Evolutionary conservation across 176 grass and related monocot species (phyloP).

Genomic region (Aegilops sharonensis): DNA sequence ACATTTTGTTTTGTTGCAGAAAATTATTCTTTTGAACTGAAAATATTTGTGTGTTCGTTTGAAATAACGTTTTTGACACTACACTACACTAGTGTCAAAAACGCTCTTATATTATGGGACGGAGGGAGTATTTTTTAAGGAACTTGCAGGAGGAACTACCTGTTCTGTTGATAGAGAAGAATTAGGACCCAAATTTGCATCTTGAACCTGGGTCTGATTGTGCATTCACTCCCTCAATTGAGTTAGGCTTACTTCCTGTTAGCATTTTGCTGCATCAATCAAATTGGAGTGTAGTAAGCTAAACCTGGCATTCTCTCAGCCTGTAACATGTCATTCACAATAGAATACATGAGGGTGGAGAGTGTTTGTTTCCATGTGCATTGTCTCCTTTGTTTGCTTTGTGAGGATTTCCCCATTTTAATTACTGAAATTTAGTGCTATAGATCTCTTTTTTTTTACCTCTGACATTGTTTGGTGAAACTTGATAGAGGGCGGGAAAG

Average conservation of each 20-base stretch:
- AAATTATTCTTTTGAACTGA: not conserved
- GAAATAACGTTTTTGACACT: not conserved
- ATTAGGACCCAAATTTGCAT: not conserved
- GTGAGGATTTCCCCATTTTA: not conserved
- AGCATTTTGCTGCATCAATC: not conserved
- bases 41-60: not conserved
- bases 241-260: not conserved
- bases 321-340: not conserved
- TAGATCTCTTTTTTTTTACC: conserved; percentile 5
- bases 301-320: not conserved
- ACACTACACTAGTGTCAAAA: no score
- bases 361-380: not conserved
- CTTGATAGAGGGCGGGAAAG: conserved; percentile 85
- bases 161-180: not conserved
- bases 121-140: not conserved
- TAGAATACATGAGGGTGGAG: not conserved
- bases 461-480: conserved; percentile 29
- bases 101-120: no score
- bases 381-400: not conserved
- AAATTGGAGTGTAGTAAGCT: not conserved
- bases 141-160: not conserved
- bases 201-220: not conserved
- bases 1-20: not conserved
- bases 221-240: not conserved
- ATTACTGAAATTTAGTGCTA: conserved; percentile 4